Percentiles rank a stretch among this genome's conserved stretches.
phyloP scores from a whole-genome alignment of 768 basidiomycete genomes.

The Termitomyces sp. region DNA sequence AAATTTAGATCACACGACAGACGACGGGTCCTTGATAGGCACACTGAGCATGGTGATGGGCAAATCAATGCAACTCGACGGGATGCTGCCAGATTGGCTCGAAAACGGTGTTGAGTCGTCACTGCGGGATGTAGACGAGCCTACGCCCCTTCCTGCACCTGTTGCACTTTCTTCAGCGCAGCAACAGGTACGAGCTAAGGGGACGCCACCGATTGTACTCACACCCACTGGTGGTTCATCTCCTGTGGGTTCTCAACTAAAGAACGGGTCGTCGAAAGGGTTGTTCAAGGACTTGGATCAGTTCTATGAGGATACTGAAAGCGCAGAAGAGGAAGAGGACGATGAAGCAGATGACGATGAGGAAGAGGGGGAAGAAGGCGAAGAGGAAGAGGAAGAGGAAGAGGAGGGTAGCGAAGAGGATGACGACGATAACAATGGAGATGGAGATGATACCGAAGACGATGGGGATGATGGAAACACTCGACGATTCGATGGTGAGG shows the following conservation, averaged over 20 bases:
- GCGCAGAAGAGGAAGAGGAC: conserved; percentile 22
- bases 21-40: conserved; percentile 50
- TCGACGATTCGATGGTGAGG: not conserved
- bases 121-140: conserved; percentile 68
- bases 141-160: conserved; percentile 32
- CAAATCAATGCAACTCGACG: conserved; percentile 48
- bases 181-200: conserved; percentile 15
- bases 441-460: not conserved
- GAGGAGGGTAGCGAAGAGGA: conserved; percentile 11
- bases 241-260: conserved; percentile 36
- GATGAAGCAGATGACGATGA: conserved; percentile 23
- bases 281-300: conserved; percentile 64
- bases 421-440: not conserved
- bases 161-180: conserved; percentile 38
- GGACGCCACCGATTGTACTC: conserved; percentile 48
- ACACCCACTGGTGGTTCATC: conserved; percentile 49
- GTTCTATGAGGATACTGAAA: conserved; percentile 61
- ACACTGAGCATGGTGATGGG: conserved; percentile 63
- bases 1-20: conserved; percentile 21
- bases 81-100: conserved; percentile 77
- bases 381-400: conserved; percentile 16
- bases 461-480: not conserved
- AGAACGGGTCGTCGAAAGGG: conserved; percentile 32
- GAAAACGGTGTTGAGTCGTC: conserved; percentile 80
- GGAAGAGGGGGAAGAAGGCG: conserved; percentile 28